Evolutionary conservation across 2,329 filamentous ascomycete genomes (phyloP), one percentile per base, ranked within the genome.

Genomic region (Fusarium praegraminearum): DNA sequence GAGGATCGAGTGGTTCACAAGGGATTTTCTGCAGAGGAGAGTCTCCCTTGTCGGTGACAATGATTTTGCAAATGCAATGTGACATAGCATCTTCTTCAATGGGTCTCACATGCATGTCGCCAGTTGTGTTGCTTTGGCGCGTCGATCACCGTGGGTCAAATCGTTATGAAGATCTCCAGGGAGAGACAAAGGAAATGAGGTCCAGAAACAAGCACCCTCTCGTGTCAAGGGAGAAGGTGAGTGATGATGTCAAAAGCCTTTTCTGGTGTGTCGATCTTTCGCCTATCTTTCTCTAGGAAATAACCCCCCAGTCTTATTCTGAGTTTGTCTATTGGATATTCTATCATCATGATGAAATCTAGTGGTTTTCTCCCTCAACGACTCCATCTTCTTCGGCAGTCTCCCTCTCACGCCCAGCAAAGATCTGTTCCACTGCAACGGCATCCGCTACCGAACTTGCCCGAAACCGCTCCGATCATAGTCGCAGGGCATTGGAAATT

Each of bases 401-500:
- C 24, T 47, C 32, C 30, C 51, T 52, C 46, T 43, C 36, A 10
- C 54, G 11, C 49, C 65, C 59, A 33, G 30, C 22, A 56, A 26
- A 62, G 55, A 50, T 45, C 41, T 36, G 16, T 36, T 38, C 56
- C 64, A 41, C 41, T 30, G 44, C 35, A 60, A 62, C 38, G 18
- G 16, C 41, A 11, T 69, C 50, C 45, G 26, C 40, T 61, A 28
- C 52, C 45, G 40, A 36, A 57, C 15, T 33, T 58, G 53, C 59
- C 65, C 47, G 36, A 59, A 38, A 64, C n/a, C 60, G 47, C 54
- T 36, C 32, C 16, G 45, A 54, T 73, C 62, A 76, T 44, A 70
- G 66, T 58, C 80, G 78, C 76, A 90, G 79, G 51, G 87, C 87
- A 78, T 93, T 84, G 62, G 80, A 82, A 71, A 97, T 88, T 81